Conservation (phyloP, 2,329 filamentous ascomycete genomes). For the Scedosporium aurantiacum region DNA sequence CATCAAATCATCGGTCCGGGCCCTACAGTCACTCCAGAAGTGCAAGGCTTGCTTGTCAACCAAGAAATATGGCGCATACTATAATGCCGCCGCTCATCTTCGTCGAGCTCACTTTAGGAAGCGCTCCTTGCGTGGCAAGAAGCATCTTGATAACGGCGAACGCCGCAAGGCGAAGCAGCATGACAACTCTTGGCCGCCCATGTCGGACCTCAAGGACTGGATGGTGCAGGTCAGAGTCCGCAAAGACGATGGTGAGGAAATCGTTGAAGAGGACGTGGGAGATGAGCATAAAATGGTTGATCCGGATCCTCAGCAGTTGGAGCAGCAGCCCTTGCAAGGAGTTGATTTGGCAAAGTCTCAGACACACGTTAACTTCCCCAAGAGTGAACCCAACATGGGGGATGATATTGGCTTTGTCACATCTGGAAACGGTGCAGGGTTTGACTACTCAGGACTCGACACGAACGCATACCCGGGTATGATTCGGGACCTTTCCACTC, state of each 20-base stretch:
- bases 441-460: slow-evolving; percentile 1
- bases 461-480: neutral
- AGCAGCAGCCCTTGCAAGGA: neutral
- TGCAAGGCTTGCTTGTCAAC: slow-evolving; percentile 72
- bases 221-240: slow-evolving; percentile 41
- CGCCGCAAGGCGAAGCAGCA: slow-evolving; percentile 11
- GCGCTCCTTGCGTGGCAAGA: slow-evolving; percentile 31
- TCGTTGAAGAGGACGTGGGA: neutral
- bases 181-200: slow-evolving; percentile 35
- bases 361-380: neutral
- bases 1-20: neutral
- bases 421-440: neutral
- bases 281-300: neutral
- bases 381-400: no score
- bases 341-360: neutral
- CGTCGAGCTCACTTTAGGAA: slow-evolving; percentile 79
- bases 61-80: slow-evolving; percentile 83
- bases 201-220: slow-evolving; percentile 49
- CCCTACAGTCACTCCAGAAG: slow-evolving; percentile 39
- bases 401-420: neutral
- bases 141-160: slow-evolving; percentile 19
- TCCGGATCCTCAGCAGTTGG: neutral
- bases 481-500: neutral
- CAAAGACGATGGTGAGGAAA: neutral
- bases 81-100: slow-evolving; percentile 88